These are phyloP conservation scores for Centella asiatica DNA, from an alignment of 129 eudicot genomes.

Conservation along the genomic window DNA sequence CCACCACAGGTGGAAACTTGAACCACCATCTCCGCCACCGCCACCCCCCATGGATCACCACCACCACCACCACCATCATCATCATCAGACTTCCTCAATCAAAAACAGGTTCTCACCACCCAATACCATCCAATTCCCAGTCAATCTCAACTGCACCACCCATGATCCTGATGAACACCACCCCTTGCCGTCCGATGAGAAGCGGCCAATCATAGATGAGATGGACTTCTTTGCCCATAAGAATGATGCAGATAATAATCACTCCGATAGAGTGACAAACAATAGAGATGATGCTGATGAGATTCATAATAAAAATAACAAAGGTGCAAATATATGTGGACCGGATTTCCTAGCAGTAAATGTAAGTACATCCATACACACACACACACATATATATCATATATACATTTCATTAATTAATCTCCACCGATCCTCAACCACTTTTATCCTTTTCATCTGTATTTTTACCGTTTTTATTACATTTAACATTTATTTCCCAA, in stretches of 20 bases:
- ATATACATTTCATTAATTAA: neutral
- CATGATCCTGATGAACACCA: neutral
- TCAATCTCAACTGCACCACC: slow-evolving; percentile 27
- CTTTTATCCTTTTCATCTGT: slow-evolving; percentile 8
- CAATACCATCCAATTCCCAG: slow-evolving; percentile 34
- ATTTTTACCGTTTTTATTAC: too few relatives aligned
- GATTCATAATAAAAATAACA: neutral
- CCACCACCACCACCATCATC: neutral
- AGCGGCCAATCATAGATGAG: slow-evolving; percentile 30
- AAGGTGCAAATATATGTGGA: slow-evolving; percentile 1
- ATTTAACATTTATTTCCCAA: neutral
- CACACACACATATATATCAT: too few relatives aligned
- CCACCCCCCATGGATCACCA: slow-evolving; percentile 4
- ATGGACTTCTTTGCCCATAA: slow-evolving; percentile 51
- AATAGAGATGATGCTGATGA: too few relatives aligned
- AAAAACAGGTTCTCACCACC: slow-evolving; percentile 17
- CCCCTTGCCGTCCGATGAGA: neutral
- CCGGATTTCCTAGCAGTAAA: slow-evolving; percentile 30
- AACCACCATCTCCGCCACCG: neutral
- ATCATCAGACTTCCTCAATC: slow-evolving; percentile 5
- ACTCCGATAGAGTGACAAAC: neutral
- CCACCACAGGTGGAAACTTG: slow-evolving; percentile 4
- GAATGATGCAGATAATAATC: slow-evolving; percentile 11
- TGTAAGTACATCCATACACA: too few relatives aligned
- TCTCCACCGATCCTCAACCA: neutral